Evolutionary conservation across 1,284 basidiomycete genomes (phyloP).

Genomic region (Leccinum subrobustum): DNA sequence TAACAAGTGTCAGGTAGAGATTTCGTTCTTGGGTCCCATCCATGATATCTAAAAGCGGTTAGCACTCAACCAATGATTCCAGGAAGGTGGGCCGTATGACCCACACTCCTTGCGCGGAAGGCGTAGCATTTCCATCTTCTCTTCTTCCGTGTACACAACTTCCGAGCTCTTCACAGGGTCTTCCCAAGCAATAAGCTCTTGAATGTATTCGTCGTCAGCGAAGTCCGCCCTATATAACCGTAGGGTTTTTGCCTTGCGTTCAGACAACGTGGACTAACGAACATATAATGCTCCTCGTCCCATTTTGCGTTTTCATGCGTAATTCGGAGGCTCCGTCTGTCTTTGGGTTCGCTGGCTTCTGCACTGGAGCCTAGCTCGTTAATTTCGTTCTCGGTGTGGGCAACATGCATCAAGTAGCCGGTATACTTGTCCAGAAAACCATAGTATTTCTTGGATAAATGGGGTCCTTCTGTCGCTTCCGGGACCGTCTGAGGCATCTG

Average conservation of each 20-base stretch:
- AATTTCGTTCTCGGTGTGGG: slow-evolving; percentile 73
- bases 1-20: slow-evolving; percentile 66
- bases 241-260: neutral
- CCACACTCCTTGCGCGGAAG: slow-evolving; percentile 77
- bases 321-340: slow-evolving; percentile 50
- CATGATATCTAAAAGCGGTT: slow-evolving; percentile 51
- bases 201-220: slow-evolving; percentile 70
- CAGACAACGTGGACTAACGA: slow-evolving; percentile 24
- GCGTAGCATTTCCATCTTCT: slow-evolving; percentile 64
- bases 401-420: slow-evolving; percentile 69
- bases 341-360: slow-evolving; percentile 46
- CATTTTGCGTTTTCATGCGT: slow-evolving; percentile 70
- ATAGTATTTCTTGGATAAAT: slow-evolving; percentile 50
- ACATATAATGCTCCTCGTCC: slow-evolving; percentile 83
- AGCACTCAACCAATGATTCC: neutral
- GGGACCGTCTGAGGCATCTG: slow-evolving; percentile 63
- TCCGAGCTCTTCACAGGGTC: slow-evolving; percentile 45
- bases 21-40: slow-evolving; percentile 51
- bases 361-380: slow-evolving; percentile 72
- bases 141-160: slow-evolving; percentile 65
- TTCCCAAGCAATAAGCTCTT: slow-evolving; percentile 62
- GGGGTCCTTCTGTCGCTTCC: slow-evolving; percentile 38
- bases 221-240: slow-evolving; percentile 64
- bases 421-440: slow-evolving; percentile 73
- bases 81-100: slow-evolving; percentile 26